Evolutionary conservation across 805 yeast genomes (phyloP).

Genomic region (Saccharomycopsis capsularis): DNA sequence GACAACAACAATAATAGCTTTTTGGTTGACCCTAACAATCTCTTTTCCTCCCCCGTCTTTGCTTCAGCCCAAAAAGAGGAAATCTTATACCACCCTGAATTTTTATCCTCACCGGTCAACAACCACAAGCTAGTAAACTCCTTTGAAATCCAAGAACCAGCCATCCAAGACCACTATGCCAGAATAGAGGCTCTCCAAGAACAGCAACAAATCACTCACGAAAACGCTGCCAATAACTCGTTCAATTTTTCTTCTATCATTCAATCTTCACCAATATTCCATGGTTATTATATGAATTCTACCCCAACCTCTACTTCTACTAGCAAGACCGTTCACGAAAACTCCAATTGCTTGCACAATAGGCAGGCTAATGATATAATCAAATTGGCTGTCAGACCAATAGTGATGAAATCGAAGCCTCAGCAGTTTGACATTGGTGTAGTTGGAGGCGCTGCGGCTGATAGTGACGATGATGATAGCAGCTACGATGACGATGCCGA

Average conservation of each 20-base stretch:
- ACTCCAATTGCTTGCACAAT: not conserved
- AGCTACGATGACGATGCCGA: not conserved
- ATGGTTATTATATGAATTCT: conserved; percentile 14
- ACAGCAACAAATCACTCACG: no score
- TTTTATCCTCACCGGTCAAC: conserved; percentile 2
- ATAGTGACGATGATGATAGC: not conserved
- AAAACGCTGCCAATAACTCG: conserved; percentile 1
- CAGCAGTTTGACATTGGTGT: no score
- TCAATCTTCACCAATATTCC: conserved; percentile 16
- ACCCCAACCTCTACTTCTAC: not conserved
- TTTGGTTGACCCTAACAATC: conserved; percentile 10
- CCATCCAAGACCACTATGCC: not conserved
- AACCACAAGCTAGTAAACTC: not conserved
- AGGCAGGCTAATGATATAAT: not conserved
- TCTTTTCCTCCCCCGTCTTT: conserved; percentile 9
- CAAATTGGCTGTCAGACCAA: conserved; percentile 3
- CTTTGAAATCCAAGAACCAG: not conserved
- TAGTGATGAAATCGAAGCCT: not conserved
- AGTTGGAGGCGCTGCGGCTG: not conserved
- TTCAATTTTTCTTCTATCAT: conserved; percentile 16
- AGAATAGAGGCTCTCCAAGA: no score
- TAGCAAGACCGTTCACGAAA: not conserved
- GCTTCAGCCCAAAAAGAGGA: not conserved
- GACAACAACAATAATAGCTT: conserved; percentile 21
- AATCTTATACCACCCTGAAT: not conserved